Evolutionary conservation across 345 rosid species (phyloP), one percentile per base, ranked within the genome.

Genomic region (Geranium rotundifolium): DNA sequence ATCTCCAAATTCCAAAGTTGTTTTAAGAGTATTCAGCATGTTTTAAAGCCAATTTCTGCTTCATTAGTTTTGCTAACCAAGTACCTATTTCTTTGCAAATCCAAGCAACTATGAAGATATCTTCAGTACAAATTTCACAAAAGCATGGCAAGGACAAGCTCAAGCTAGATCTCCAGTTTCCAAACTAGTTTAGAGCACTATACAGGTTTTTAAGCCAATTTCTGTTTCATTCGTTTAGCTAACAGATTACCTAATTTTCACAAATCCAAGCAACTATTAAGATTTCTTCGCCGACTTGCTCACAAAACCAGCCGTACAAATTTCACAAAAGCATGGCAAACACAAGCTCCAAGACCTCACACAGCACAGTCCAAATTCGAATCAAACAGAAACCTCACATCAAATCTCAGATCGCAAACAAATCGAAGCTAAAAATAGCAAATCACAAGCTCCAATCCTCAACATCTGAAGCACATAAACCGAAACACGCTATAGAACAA

Each of bases 401-500:
- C 50, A 4, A 6, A 41, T 6, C 50, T 41, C 50, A 41, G 50
- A 41, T 41, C 50, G 8, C 41, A 34, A 41, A 41, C 50, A 41
- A 41, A 41, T 5, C 50, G 13, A 41, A 41, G 7, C 50, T 41
- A 6, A 41, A 41, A 6, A n/a, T 41, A 41, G 50, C 50, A 41
- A 41, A 5, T 41, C 50, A 41, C 9, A 41, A 6, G 50, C 50
- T 41, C 50, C 4, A 13, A 41, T 41, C 50, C 50, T 41, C 50
- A 41, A 41, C 50, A 41, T 41, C 17, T 16, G 31, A 56, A 37
- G 34, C 27, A 23, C 1, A 23, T 0, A 41, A 30, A 55, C 63
- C 37, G 68, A 56, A 62, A 71, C 69, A 71, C 65, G 34, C 19
- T n/a, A 55, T 20, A 70, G 57, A 58, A 0, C 50, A 19, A 41